Base-by-base conservation (phyloP, 2,329 filamentous ascomycete species). In the Alternaria postmessia region DNA sequence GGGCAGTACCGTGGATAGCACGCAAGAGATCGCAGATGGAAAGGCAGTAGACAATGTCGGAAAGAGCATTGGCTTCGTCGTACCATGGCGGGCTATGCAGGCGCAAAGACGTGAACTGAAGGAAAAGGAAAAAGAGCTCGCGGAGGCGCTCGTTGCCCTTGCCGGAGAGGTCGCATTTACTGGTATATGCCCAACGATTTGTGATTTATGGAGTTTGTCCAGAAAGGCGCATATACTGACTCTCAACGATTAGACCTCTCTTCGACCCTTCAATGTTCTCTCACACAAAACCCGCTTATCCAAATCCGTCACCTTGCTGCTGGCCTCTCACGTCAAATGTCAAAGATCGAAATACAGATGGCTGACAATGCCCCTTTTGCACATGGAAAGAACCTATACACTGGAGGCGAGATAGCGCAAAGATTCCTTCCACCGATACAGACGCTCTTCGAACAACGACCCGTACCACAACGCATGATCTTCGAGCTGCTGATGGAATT, bases 51-150 rank as follows among this genome's bases (percentile, higher is more conserved):
- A 70, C 41, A 59, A 52, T 5, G 65, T 58, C 5, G 70, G 69
- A 34, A 73, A 69, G 63, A 75, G 74, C 55, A 77, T 76, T 20
- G 70, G 75, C 57, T 76, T 76, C 20, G 72, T 76, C 14, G 74
- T 77, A 34, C 74, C 75, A 64, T 77, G 74, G 75, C 64, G 74
- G 49, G 73, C 72, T 39, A 75, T 77, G 73, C 74, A 76, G 59
- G 69, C 71, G 12, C 74, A 76, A 55, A 67, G 73, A 56, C 59
- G 66, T 47, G 74, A 77, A 57, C 39, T 76, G 59, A 62, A 64
- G 6, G 71, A 75, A 53, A 75, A 70, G 51, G 75, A 77, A 28
- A 77, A 73, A 47, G 71, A 76, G 58, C 57, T 76, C 28, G 75
- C 75, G 11, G 75, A 77, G 61, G 74, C 72, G 6, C 54, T 77